A percentile compares a stretch with the other conserved stretches of the same genome.
Conservation (phyloP, 345 rosid genomes). For the Eucalyptus melliodora region DNA sequence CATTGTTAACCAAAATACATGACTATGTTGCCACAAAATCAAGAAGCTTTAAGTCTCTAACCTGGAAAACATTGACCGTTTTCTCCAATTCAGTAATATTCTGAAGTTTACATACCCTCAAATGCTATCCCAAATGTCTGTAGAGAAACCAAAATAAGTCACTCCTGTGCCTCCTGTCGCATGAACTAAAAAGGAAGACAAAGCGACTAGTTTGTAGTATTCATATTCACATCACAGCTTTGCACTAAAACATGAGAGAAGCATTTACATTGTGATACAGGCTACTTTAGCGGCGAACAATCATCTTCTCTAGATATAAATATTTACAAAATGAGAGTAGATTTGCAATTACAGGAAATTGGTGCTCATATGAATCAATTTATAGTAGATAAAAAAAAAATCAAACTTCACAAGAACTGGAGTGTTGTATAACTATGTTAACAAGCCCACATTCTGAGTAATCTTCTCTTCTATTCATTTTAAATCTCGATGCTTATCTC, state of each 20-base stretch:
- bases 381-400: not conserved
- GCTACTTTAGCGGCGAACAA: not conserved
- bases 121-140: slow-evolving; percentile 69
- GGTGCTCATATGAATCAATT: not conserved
- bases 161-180: not conserved
- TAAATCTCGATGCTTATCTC: too few species aligned
- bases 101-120: slow-evolving; percentile 74
- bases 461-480: too few species aligned
- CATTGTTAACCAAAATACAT: not conserved
- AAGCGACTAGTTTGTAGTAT: not conserved
- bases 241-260: not conserved
- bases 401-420: not conserved
- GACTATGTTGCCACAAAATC: not conserved
- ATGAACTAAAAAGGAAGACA: not conserved
- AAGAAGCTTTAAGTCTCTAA: not conserved
- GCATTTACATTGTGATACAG: not conserved
- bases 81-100: slow-evolving; percentile 73
- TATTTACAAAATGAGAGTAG: not conserved
- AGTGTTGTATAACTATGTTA: not conserved
- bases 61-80: slow-evolving; percentile 49
- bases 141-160: not conserved
- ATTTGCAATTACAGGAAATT: not conserved
- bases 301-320: not conserved
- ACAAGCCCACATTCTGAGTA: too few species aligned
- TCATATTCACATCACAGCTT: not conserved